Conservation (phyloP, 441 rosid genomes). For the Isatis lusitanica region DNA sequence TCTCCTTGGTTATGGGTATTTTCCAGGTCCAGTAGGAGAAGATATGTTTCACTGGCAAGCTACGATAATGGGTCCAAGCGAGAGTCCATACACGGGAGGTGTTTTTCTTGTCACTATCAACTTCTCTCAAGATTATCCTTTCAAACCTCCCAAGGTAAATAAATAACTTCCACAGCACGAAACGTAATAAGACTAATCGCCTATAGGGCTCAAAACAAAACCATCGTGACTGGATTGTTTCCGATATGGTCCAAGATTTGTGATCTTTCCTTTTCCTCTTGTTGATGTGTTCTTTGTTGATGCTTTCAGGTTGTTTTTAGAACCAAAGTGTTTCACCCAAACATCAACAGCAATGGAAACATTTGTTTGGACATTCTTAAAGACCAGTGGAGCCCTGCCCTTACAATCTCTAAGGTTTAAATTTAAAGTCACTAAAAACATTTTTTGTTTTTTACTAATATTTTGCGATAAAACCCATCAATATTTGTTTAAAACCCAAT, state of each 20-base stretch:
- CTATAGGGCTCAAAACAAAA: neutral
- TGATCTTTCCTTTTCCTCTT: neutral
- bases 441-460: neutral
- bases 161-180: neutral
- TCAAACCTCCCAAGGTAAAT: conserved; percentile 63
- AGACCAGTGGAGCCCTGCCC: conserved; percentile 76
- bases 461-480: neutral
- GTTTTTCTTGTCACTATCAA: conserved; percentile 59
- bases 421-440: neutral
- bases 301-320: conserved; percentile 54
- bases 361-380: conserved; percentile 68
- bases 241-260: neutral
- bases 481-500: neutral
- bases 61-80: conserved; percentile 60
- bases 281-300: neutral
- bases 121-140: conserved; percentile 64
- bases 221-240: neutral
- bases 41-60: conserved; percentile 73
- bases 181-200: too few relatives aligned
- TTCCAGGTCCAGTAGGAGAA: conserved; percentile 56
- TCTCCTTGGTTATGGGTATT: neutral
- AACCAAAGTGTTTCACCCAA: conserved; percentile 68
- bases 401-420: conserved; percentile 60
- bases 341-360: conserved; percentile 60
- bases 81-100: conserved; percentile 62